phyloP scores from a whole-genome alignment of 208 protist species.

The Wallacemonas sp. region DNA sequence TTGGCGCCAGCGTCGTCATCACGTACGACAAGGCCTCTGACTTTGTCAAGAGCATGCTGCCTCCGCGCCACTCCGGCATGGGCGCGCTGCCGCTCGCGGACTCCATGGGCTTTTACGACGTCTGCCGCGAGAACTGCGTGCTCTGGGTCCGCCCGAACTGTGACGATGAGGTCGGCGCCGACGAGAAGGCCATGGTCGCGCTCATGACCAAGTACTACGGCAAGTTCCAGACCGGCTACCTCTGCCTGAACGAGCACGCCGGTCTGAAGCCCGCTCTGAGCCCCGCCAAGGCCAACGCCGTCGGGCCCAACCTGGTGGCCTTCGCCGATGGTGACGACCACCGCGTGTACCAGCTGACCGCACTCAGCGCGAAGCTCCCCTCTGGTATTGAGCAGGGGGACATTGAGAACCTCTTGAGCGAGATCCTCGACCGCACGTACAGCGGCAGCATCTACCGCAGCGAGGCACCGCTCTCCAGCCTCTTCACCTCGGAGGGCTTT shows the following conservation, averaged over 20 bases:
- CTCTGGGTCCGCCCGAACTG: conserved; percentile 75
- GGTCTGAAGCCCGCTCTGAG: conserved; percentile 26
- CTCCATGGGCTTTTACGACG: conserved; percentile 48
- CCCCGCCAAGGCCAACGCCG: conserved; percentile 2
- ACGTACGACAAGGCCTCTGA: conserved; percentile 57
- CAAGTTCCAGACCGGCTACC: conserved; percentile 67
- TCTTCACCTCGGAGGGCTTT: conserved; percentile 51
- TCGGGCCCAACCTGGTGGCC: conserved; percentile 37
- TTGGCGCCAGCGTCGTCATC: conserved; percentile 63
- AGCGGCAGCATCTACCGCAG: conserved; percentile 5
- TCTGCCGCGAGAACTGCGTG: conserved; percentile 74
- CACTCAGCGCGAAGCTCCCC: conserved; percentile 26
- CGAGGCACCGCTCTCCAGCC: conserved; percentile 28
- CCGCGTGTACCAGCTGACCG: conserved; percentile 35
- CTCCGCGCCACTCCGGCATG: conserved; percentile 49
- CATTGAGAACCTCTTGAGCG: conserved; percentile 32
- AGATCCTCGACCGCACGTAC: conserved; percentile 24
- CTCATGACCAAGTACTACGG: conserved; percentile 48
- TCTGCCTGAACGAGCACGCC: conserved; percentile 61
- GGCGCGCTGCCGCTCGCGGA: conserved; percentile 40
- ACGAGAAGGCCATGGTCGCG: conserved; percentile 26
- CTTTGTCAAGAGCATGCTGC: conserved; percentile 59
- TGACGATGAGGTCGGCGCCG: conserved; percentile 8
- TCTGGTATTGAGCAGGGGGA: conserved; percentile 35
- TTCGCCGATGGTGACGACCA: conserved; percentile 69